Evolutionary conservation across 192 early-diverging fungal species (phyloP), one percentile per base, ranked within the genome.

Genomic region (Entomortierella beljakovae): DNA sequence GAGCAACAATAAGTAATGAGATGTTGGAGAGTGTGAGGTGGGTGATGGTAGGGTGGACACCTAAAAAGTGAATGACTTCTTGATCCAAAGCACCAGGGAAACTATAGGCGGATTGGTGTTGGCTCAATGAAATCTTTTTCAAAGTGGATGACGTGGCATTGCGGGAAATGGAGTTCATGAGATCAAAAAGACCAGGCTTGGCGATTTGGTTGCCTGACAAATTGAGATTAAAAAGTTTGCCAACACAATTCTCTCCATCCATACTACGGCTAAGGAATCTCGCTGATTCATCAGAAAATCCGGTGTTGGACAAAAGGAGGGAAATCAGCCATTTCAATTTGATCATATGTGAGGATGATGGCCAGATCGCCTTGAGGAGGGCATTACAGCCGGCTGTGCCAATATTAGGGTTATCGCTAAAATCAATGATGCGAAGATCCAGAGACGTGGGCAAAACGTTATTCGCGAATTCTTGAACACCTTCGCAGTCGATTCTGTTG

Each of bases 281-380:
- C 10, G 67, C 75, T 2, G 75, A 54, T 26, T 69, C 66, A 25
- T 79, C 75, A 6, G 54, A 64, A 33, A 79, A 70, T 2, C 75
- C 75, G 5, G 75, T 79, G 57, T 79, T 79, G 50, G 66, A 56
- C 31, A 79, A 18, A 10, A 60, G 53, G 29, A 79, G 62, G 3
- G 61, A 33, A 15, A 58, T 40, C 40, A 79, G 22, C 9, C 63
- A 22, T 42, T 69, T 69, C n/a, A 65, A 61, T 20, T 22, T 50
- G 26, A 61, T 63, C 15, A 50, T 33, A 32, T 60, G 68, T 2
- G 56, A 64, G 13, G 75, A 61, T 3, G 35, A 11, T 11, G 75
- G 75, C 75, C 75, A 79, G 56, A 79, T 69, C 40, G 62, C 48
- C 1, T 79, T 63, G 33, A 79, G n/a, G 7, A 79, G 61, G 3